Conservation (phyloP, 1,284 basidiomycete species). For the Cutaneotrichosporon sp. region DNA sequence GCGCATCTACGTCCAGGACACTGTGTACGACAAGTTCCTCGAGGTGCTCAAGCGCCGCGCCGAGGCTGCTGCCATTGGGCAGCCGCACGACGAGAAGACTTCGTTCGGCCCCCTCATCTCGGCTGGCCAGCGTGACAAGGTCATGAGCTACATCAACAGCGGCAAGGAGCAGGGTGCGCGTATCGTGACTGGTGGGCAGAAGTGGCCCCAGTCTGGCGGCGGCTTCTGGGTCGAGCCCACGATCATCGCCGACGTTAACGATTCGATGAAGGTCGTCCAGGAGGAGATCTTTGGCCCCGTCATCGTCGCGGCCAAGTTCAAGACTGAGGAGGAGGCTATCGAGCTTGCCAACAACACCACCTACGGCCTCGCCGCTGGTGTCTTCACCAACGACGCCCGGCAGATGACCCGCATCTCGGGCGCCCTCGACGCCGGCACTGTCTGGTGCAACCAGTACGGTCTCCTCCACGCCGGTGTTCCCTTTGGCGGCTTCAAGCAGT, state of each 20-base stretch:
- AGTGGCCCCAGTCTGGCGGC: conserved; percentile 38
- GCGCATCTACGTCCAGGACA: conserved; percentile 71
- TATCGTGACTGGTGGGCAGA: conserved; percentile 70
- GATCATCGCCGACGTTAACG: conserved; percentile 46
- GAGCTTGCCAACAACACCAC: conserved; percentile 75
- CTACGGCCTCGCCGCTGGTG: conserved; percentile 82
- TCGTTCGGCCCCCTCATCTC: conserved; percentile 81
- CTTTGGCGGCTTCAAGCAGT: conserved; percentile 91
- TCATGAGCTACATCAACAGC: conserved; percentile 82
- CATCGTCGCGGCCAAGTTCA: conserved; percentile 52
- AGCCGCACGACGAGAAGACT: conserved; percentile 68
- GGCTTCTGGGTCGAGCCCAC: conserved; percentile 53
- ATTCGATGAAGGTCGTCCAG: conserved; percentile 41
- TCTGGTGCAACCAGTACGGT: conserved; percentile 88
- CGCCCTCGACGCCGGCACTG: conserved; percentile 72
- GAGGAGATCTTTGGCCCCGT: conserved; percentile 57
- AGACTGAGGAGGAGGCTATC: conserved; percentile 56
- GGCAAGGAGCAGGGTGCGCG: conserved; percentile 85
- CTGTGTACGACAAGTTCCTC: conserved; percentile 77
- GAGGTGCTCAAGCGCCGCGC: conserved; percentile 66
- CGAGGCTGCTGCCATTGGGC: conserved; percentile 67
- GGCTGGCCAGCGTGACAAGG: conserved; percentile 79
- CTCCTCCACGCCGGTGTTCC: conserved; percentile 77
- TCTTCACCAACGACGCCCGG: conserved; percentile 80
- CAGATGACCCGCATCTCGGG: conserved; percentile 82